Percentiles rank a stretch among this genome's conserved stretches.
phyloP scores from a whole-genome alignment of 164 flowering plant species.

The Piper longum region DNA sequence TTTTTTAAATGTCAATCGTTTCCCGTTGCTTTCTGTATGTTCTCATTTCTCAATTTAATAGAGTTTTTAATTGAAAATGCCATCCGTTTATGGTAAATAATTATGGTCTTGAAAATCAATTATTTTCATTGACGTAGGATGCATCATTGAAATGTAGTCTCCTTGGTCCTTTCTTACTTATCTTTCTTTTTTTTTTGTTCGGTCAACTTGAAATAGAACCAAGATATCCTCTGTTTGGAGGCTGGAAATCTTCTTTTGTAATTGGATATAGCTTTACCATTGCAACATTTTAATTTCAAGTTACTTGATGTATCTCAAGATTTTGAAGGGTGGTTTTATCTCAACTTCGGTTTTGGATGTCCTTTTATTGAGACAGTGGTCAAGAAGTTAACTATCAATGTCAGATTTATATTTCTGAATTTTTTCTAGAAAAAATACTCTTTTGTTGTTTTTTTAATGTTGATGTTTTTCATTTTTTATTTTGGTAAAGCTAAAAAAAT shows the following conservation, averaged over 20 bases:
- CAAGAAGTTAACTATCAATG: conserved; percentile 74
- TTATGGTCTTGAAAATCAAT: too few relatives aligned
- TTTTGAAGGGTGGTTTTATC: conserved; percentile 73
- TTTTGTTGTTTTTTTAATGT: too few relatives aligned
- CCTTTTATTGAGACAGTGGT: conserved; percentile 69
- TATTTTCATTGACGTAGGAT: too few relatives aligned
- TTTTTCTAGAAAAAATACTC: neutral
- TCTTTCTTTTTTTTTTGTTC: conserved; percentile 9
- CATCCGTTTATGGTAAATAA: neutral
- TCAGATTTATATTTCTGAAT: conserved; percentile 21
- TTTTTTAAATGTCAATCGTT: too few relatives aligned
- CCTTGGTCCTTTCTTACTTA: too few relatives aligned
- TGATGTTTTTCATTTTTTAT: neutral
- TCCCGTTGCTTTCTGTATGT: too few relatives aligned
- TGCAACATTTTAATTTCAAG: conserved; percentile 83
- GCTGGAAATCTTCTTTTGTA: conserved; percentile 87
- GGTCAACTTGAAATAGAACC: conserved; percentile 97
- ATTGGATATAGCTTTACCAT: conserved; percentile 85
- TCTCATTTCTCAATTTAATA: too few relatives aligned
- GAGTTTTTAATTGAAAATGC: neutral
- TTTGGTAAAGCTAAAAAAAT: neutral
- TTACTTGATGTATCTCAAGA: conserved; percentile 8
- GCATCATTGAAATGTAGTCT: too few relatives aligned
- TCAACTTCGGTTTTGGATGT: conserved; percentile 89
- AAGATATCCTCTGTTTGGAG: conserved; percentile 93